These are phyloP conservation scores for Gypsophila paniculata DNA, from an alignment of 179 eudicot species.

Conservation along the genomic window DNA sequence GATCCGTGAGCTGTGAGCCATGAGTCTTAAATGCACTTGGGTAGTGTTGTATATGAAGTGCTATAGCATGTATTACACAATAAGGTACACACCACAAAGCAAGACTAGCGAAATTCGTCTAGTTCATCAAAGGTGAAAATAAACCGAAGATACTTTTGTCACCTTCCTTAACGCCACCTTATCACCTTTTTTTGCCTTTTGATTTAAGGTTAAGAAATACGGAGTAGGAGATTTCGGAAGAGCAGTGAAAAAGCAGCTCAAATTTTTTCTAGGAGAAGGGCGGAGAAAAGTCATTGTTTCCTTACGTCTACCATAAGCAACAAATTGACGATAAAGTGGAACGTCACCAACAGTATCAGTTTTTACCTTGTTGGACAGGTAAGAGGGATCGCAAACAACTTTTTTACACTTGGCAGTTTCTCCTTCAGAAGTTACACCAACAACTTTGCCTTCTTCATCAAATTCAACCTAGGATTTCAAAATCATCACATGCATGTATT, in stretches of 20 bases:
- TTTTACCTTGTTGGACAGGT: slow-evolving; percentile 57
- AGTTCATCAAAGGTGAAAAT: too few species aligned
- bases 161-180: background rate
- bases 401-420: slow-evolving; percentile 80
- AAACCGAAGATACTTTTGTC: too few species aligned
- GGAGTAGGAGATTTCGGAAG: background rate
- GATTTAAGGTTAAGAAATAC: background rate
- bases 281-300: too few species aligned
- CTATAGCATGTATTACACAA: background rate
- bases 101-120: too few species aligned
- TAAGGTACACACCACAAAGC: background rate
- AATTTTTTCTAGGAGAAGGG: background rate
- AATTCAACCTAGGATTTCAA: slow-evolving; percentile 46
- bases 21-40: too few species aligned
- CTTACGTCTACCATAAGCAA: too few species aligned
- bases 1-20: too few species aligned
- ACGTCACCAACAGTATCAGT: background rate
- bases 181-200: background rate
- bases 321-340: background rate
- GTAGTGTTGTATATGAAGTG: background rate
- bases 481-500: background rate
- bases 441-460: slow-evolving; percentile 51
- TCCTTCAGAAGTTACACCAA: slow-evolving; percentile 68
- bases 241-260: too few species aligned
- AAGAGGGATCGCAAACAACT: slow-evolving; percentile 73